Evolutionary conservation across 169 alveolate species (phyloP), one percentile per base, ranked within the genome.

Genomic region (Blepharisma undulans): DNA sequence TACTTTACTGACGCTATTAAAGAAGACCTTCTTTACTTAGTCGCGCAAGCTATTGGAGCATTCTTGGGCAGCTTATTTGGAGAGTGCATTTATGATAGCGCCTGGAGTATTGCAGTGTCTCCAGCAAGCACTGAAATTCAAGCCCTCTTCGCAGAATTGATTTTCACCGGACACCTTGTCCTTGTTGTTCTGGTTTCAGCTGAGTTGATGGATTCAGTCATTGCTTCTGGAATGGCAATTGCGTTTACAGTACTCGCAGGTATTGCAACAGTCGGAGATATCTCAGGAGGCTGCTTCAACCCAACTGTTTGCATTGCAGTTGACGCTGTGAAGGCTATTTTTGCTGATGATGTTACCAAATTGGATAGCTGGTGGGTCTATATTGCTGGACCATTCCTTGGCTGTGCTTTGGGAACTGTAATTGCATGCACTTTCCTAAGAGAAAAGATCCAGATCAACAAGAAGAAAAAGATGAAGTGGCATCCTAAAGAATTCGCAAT

Each of bases 271-370:
- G 86, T 78, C 34, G 86, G 86, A 32, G 61, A 27, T 14, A 78
- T 78, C 34, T 78, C 86, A 2, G 86, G 86, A 29, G 86, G 86
- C 29, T 78, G 86, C 60, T 78, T 78, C 27, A 78, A 78, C 60
- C 86, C 86, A 27, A 36, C 86, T 29, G 71, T 78, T 29, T 27
- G 86, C 25, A 27, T 78, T 78, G 86, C 86, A 27, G 71, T 78
- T 32, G 34, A 78, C 60, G 29, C 34, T 21, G 66, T 48, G 21
- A 48, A 48, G 66, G 66, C 66, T 48, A 48, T 48, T 48, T 48
- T 48, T 5, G 60, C 86, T 27, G 61, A 78, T n/a, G 29, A 78
- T n/a, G 18, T 34, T 12, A 3, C 86, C 34, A 27, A 78, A 27
- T 21, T 27, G 16, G 34, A 27, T 29, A 25, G 60, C 8, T 32